These are phyloP conservation scores for Fomes fomentarius DNA, from an alignment of 1,284 basidiomycete genomes.

Conservation along the genomic window DNA sequence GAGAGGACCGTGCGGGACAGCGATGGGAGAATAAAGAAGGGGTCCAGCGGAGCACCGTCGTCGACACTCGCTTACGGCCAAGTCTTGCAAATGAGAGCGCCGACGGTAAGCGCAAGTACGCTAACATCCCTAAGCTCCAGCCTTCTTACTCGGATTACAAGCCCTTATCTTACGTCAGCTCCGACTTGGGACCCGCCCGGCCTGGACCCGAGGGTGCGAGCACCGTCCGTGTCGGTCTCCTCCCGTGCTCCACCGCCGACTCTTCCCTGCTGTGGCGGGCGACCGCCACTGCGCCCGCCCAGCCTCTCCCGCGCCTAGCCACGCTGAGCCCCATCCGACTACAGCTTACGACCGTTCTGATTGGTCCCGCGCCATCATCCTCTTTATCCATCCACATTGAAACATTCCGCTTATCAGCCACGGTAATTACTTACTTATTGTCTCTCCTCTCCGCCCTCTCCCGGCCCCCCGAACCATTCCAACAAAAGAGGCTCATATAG, in stretches of 20 bases:
- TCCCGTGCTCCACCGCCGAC: not conserved
- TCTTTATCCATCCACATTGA: slow-evolving; percentile 3
- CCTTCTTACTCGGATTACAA: slow-evolving; percentile 12
- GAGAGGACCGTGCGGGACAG: slow-evolving; percentile 13
- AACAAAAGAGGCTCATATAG: not conserved
- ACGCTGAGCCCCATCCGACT: not conserved
- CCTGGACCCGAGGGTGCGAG: not conserved
- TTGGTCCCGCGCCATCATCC: not conserved
- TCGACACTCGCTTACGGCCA: slow-evolving; percentile 19
- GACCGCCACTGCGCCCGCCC: not conserved
- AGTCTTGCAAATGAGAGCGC: slow-evolving; percentile 22
- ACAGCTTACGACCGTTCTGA: not conserved
- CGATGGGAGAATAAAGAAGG: slow-evolving; percentile 12
- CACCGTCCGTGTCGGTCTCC: not conserved
- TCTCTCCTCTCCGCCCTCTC: not conserved
- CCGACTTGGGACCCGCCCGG: slow-evolving; percentile 1
- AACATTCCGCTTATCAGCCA: slow-evolving; percentile 21
- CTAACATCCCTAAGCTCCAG: slow-evolving; percentile 2
- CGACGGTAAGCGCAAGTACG: slow-evolving; percentile 8
- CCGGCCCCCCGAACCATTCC: not conserved
- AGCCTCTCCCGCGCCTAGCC: not conserved
- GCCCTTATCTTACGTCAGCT: slow-evolving; percentile 15
- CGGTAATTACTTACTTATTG: slow-evolving; percentile 13
- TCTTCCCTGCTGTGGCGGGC: not conserved
- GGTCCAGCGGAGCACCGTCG: slow-evolving; percentile 24